These are phyloP conservation scores for Nakazawaea sp. DNA, from an alignment of 805 yeast genomes.

Conservation along the genomic window DNA sequence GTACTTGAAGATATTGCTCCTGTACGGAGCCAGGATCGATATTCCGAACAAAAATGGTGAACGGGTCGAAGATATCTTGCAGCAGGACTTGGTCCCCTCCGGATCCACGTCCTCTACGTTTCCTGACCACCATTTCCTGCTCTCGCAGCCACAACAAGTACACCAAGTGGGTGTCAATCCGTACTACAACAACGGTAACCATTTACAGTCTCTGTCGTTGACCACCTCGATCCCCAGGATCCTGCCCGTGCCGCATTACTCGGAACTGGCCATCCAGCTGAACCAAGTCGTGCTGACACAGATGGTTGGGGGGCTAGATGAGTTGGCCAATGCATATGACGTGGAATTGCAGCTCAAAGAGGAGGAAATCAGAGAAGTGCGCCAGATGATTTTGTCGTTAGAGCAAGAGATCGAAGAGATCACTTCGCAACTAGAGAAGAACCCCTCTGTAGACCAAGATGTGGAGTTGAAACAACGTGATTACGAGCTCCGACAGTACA, in stretches of 20 bases:
- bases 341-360: conserved; percentile 38
- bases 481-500: conserved; percentile 1
- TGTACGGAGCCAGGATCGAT: conserved; percentile 48
- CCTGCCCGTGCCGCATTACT: conserved; percentile 31
- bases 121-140: conserved; percentile 6
- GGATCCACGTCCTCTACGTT: conserved; percentile 11
- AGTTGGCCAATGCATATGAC: conserved; percentile 46
- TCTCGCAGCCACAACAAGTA: conserved; percentile 6
- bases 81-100: conserved; percentile 16
- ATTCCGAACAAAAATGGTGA: conserved; percentile 38
- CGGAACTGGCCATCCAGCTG: conserved; percentile 49
- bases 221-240: conserved; percentile 11
- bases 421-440: conserved; percentile 24
- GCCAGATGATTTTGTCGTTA: conserved; percentile 20
- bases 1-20: conserved; percentile 36
- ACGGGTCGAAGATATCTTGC: conserved; percentile 32
- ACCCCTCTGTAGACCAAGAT: conserved; percentile 18
- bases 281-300: conserved; percentile 44
- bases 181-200: conserved; percentile 11
- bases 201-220: conserved; percentile 9
- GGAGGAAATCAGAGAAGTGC: conserved; percentile 25
- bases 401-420: conserved; percentile 25
- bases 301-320: conserved; percentile 40
- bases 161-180: conserved; percentile 11
- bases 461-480: conserved; percentile 12